A percentile compares a stretch with the other conserved stretches of the same genome.
Evolutionary conservation across 768 basidiomycete species (phyloP).

Genomic region (Lactarius sp.): DNA sequence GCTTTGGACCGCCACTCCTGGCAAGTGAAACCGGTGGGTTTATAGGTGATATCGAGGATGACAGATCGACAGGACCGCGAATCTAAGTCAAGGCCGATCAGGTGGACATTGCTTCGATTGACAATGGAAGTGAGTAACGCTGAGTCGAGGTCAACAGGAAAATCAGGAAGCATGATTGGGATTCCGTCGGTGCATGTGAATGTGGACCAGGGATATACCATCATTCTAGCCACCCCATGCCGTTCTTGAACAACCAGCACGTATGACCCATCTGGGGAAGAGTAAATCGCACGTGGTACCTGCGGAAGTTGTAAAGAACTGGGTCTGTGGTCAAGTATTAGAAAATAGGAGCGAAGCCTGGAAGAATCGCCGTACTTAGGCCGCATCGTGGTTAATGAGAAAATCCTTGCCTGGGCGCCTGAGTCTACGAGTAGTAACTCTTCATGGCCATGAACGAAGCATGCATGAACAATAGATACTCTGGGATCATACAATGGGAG

Average conservation of each 20-base stretch:
- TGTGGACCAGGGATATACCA: conserved; percentile 51
- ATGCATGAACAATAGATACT: conserved; percentile 33
- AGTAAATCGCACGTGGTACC: conserved; percentile 36
- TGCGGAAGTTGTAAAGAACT: conserved; percentile 39
- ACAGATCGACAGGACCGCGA: conserved; percentile 39
- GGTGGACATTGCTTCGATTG: conserved; percentile 39
- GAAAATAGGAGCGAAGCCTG: neutral
- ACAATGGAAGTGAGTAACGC: conserved; percentile 44
- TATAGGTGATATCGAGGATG: conserved; percentile 48
- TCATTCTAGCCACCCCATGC: conserved; percentile 25
- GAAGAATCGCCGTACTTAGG: conserved; percentile 38
- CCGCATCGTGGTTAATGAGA: conserved; percentile 48
- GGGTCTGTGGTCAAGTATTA: conserved; percentile 33
- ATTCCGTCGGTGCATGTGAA: conserved; percentile 50
- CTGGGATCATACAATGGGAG: conserved; percentile 38
- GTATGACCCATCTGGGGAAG: conserved; percentile 54
- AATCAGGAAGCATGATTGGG: conserved; percentile 32
- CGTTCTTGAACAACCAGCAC: conserved; percentile 36
- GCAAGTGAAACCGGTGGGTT: conserved; percentile 54
- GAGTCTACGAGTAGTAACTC: conserved; percentile 51
- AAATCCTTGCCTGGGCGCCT: conserved; percentile 41
- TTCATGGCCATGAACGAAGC: conserved; percentile 48
- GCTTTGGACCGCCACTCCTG: conserved; percentile 36
- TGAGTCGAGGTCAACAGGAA: conserved; percentile 25
- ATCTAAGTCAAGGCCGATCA: conserved; percentile 38